Evolutionary conservation across 345 rosid genomes (phyloP).

Genomic region (Euphorbia peplus): DNA sequence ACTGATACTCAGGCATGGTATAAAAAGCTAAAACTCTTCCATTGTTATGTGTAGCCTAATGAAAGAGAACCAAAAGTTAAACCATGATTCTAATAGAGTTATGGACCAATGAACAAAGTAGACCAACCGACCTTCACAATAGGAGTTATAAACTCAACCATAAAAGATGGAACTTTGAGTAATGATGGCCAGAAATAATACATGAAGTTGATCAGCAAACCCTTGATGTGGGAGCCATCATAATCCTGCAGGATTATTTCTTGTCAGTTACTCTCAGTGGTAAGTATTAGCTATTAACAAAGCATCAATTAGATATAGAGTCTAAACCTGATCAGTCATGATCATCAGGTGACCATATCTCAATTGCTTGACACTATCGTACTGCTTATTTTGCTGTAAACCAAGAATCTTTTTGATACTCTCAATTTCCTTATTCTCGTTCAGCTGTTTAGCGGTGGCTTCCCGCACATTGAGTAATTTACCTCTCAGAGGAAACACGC

Average conservation of each 20-base stretch:
- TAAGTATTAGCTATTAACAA: not conserved
- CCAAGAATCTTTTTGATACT: conserved; percentile 90
- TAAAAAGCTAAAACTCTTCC: conserved; percentile 60
- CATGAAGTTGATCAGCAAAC: conserved; percentile 83
- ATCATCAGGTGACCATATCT: conserved; percentile 99
- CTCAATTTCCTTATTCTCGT: conserved; percentile 85
- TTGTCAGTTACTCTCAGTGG: not conserved
- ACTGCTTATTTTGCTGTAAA: conserved; percentile 71
- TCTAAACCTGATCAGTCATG: conserved; percentile 91
- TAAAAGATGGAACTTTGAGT: conserved; percentile 75
- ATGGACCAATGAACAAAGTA: not conserved
- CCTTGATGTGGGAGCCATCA: conserved; percentile 98
- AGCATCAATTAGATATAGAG: conserved; percentile 1
- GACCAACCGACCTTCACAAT: conserved; percentile 78
- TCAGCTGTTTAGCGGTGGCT: conserved; percentile 74
- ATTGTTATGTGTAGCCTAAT: conserved; percentile 62
- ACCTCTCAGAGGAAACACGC: conserved; percentile 94
- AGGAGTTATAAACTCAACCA: conserved; percentile 93
- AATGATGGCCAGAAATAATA: conserved; percentile 97
- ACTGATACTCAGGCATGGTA: conserved; percentile 89
- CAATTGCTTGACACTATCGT: conserved; percentile 68
- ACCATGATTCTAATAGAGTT: not conserved
- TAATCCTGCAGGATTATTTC: conserved; percentile 59
- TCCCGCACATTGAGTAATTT: conserved; percentile 93
- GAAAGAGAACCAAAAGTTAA: not conserved